These are phyloP conservation scores for Russula compacta DNA, from an alignment of 768 basidiomycete genomes.

Conservation along the genomic window DNA sequence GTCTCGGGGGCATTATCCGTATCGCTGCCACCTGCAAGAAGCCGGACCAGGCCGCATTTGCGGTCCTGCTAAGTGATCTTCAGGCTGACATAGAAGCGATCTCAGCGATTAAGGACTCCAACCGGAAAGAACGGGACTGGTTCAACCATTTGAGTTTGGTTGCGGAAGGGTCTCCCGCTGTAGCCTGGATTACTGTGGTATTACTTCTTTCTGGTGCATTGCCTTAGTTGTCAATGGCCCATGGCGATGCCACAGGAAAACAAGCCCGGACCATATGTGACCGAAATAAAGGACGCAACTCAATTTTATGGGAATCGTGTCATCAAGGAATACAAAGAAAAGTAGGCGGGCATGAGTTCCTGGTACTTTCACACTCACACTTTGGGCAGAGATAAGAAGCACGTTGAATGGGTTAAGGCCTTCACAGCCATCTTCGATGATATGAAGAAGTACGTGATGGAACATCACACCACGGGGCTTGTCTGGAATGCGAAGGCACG, in stretches of 20 bases:
- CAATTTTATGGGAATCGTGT: conserved; percentile 86
- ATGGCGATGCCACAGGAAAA: conserved; percentile 36
- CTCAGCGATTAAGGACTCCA: conserved; percentile 72
- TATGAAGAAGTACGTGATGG: conserved; percentile 71
- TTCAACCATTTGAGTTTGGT: conserved; percentile 70
- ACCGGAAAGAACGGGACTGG: conserved; percentile 74
- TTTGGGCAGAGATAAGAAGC: conserved; percentile 62
- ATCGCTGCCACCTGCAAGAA: conserved; percentile 68
- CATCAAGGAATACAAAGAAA: conserved; percentile 88
- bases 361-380: not conserved
- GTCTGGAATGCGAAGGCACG: conserved; percentile 78
- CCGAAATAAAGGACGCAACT: conserved; percentile 76
- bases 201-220: not conserved
- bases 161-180: conserved; percentile 70
- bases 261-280: conserved; percentile 74
- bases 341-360: conserved; percentile 41
- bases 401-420: conserved; percentile 79
- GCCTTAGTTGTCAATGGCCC: not conserved
- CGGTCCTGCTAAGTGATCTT: conserved; percentile 54
- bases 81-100: conserved; percentile 66
- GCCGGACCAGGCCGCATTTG: conserved; percentile 55
- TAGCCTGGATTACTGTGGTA: conserved; percentile 85
- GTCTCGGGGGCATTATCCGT: conserved; percentile 60
- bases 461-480: conserved; percentile 80
- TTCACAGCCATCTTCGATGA: conserved; percentile 67